Percentiles rank a stretch among this genome's conserved stretches.
Evolutionary conservation across 306 rosid species (phyloP).

Genomic region (Quercus variabilis): DNA sequence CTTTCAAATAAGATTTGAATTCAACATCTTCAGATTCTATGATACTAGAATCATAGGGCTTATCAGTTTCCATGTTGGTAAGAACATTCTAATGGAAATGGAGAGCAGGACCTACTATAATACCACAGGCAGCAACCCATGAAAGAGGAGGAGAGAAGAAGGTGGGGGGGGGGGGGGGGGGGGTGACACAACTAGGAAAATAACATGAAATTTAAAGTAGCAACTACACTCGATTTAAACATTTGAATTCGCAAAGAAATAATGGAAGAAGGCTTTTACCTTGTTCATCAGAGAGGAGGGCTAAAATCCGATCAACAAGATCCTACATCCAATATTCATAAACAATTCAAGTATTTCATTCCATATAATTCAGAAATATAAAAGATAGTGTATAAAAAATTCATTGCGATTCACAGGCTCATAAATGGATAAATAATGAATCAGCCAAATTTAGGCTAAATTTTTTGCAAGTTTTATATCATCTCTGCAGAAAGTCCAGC

Average conservation of each 20-base stretch:
- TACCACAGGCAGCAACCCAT: neutral
- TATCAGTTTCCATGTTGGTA: neutral
- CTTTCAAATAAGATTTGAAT: neutral
- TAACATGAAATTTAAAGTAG: neutral
- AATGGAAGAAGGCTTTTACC: constrained; percentile 39
- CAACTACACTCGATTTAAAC: neutral
- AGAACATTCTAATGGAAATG: neutral
- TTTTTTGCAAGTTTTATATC: neutral
- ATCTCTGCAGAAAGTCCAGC: neutral
- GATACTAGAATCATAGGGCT: neutral
- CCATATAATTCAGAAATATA: constrained; percentile 8
- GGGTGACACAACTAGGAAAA: neutral
- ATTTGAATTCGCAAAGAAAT: neutral
- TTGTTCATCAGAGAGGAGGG: constrained; percentile 76
- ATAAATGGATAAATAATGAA: neutral
- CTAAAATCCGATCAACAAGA: constrained; percentile 78
- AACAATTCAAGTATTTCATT: neutral
- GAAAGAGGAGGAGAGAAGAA: neutral
- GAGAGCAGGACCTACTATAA: neutral
- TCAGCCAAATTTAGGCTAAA: neutral
- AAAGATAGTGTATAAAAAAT: constrained; percentile 9
- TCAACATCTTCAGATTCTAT: neutral
- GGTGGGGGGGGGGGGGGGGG: neutral
- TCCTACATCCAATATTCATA: constrained; percentile 55
- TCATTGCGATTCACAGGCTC: neutral